Percentiles rank a stretch among this genome's conserved stretches.
Conservation (phyloP, 148 eudicot genomes). For the Tetragonia tetragonoides region DNA sequence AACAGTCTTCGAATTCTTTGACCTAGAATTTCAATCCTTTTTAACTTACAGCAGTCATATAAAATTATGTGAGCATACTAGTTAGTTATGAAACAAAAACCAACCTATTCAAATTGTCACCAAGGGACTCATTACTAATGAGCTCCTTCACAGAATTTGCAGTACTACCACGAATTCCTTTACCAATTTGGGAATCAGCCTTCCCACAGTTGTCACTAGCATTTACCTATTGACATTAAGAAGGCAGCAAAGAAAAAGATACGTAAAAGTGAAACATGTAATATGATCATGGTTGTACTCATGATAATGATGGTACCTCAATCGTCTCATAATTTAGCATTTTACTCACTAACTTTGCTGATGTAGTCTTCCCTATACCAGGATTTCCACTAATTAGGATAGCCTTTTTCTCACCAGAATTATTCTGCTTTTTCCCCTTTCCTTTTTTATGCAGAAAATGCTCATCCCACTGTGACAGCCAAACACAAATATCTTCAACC, state of each 20-base stretch:
- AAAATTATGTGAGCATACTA: not conserved
- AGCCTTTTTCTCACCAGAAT: slow-evolving; percentile 68
- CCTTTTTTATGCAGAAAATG: slow-evolving; percentile 57
- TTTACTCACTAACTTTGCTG: slow-evolving; percentile 86
- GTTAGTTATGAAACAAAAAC: slow-evolving; percentile 13
- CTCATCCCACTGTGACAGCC: slow-evolving; percentile 74
- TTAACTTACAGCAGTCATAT: not conserved
- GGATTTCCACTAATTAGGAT: slow-evolving; percentile 78
- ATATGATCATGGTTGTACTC: not conserved
- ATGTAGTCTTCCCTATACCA: slow-evolving; percentile 94
- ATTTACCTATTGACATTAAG: slow-evolving; percentile 56
- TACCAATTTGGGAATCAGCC: slow-evolving; percentile 80
- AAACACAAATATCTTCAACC: slow-evolving; percentile 85
- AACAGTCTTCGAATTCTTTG: slow-evolving; percentile 68
- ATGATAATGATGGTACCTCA: slow-evolving; percentile 50
- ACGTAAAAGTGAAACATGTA: slow-evolving; percentile 1
- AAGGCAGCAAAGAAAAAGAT: not conserved
- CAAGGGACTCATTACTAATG: slow-evolving; percentile 71
- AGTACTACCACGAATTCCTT: slow-evolving; percentile 90
- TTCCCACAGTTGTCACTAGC: slow-evolving; percentile 97
- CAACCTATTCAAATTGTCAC: slow-evolving; percentile 55
- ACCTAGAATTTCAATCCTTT: slow-evolving; percentile 38
- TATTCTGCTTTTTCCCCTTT: slow-evolving; percentile 70
- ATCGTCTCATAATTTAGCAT: slow-evolving; percentile 78
- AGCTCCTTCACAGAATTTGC: slow-evolving; percentile 93